phyloP scores from a whole-genome alignment of 331 rosid genomes.

The Malus hybrid region DNA sequence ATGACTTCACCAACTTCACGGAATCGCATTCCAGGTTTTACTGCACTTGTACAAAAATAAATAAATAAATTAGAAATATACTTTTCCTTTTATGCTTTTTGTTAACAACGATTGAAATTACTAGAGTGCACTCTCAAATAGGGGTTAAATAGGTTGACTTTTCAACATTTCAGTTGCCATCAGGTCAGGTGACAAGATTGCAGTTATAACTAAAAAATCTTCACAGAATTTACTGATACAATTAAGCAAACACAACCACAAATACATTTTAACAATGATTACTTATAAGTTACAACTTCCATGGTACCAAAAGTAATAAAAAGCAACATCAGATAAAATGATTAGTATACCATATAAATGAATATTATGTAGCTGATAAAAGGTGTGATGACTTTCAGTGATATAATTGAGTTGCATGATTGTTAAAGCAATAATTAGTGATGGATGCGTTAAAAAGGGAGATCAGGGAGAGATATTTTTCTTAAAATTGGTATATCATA shows the following conservation, averaged over 20 bases:
- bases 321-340: not conserved
- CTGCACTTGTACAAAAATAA: slow-evolving; percentile 26
- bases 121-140: not conserved
- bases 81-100: not conserved
- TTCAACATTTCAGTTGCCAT: not conserved
- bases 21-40: slow-evolving; percentile 85
- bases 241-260: not conserved
- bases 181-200: not conserved
- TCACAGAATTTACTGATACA: not conserved
- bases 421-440: not conserved
- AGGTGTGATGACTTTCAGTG: not conserved
- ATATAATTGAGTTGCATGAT: not conserved
- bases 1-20: slow-evolving; percentile 94
- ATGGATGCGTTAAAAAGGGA: not conserved
- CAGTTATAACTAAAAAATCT: not conserved
- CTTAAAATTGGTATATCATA: not conserved
- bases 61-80: no score
- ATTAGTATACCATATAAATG: not conserved
- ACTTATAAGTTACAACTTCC: not conserved
- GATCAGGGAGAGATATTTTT: not conserved
- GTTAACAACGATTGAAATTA: not conserved
- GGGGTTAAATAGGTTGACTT: not conserved
- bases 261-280: no score
- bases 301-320: not conserved
- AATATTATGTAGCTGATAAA: not conserved